Percentiles rank a stretch among this genome's conserved stretches.
Evolutionary conservation across 306 rosid species (phyloP).

Genomic region (Fragaria nilgerrensis): DNA sequence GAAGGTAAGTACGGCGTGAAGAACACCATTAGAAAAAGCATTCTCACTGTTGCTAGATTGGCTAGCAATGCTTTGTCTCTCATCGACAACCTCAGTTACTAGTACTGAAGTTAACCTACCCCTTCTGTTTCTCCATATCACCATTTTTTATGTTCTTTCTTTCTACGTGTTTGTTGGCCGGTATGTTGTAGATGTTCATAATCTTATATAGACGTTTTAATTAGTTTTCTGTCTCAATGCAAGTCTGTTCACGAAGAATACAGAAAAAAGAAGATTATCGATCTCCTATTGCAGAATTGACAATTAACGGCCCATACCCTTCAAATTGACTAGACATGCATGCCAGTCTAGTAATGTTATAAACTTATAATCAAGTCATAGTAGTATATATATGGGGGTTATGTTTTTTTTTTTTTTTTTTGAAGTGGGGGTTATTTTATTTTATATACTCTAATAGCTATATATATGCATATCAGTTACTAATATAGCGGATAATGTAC

Average conservation of each 20-base stretch:
- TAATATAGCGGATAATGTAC: too few species aligned
- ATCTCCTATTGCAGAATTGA: background rate
- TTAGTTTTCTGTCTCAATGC: background rate
- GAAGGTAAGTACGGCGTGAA: constrained; percentile 3
- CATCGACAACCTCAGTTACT: background rate
- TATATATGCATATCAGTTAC: too few species aligned
- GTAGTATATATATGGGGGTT: background rate
- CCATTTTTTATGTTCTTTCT: background rate
- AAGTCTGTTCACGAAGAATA: background rate
- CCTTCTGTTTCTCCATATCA: background rate
- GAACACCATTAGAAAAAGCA: constrained; percentile 5
- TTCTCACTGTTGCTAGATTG: constrained; percentile 8
- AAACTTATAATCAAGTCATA: too few species aligned
- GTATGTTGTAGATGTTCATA: background rate
- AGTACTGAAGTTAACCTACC: background rate
- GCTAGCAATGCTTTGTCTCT: constrained; percentile 35
- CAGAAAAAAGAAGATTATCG: background rate
- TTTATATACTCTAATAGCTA: too few species aligned
- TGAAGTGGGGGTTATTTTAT: too few species aligned
- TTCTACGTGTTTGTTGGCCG: background rate
- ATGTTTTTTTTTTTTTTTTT: too few species aligned
- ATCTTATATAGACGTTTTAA: background rate
- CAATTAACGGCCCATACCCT: background rate
- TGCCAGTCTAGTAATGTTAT: background rate
- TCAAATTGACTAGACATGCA: too few species aligned